These are phyloP conservation scores for Exophiala dermatitidis DNA, from an alignment of 2,329 filamentous ascomycete species.

Conservation along the genomic window DNA sequence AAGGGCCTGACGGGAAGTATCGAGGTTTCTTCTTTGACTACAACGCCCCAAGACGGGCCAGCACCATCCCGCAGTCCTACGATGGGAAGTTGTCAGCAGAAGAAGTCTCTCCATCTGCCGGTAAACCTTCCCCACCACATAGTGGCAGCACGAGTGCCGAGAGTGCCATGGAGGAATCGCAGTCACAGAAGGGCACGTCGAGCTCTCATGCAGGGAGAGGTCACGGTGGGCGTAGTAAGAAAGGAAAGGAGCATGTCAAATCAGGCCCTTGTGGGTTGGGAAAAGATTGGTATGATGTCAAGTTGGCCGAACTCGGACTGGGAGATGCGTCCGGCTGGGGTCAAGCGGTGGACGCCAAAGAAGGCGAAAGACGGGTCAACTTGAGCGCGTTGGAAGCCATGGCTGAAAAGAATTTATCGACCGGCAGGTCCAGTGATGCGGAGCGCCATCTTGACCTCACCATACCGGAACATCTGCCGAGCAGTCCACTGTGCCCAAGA, in stretches of 20 bases:
- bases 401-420: background rate
- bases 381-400: conserved; percentile 2
- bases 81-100: background rate
- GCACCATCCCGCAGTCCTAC: background rate
- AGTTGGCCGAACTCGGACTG: conserved; percentile 22
- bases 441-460: conserved; percentile 17
- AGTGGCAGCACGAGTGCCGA: background rate
- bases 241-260: conserved; percentile 3
- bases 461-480: conserved; percentile 27
- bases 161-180: background rate
- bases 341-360: conserved; percentile 7
- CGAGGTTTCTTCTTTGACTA: conserved; percentile 28
- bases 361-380: conserved; percentile 12
- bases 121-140: no score
- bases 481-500: conserved; percentile 27
- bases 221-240: conserved; percentile 3
- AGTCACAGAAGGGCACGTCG: background rate
- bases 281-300: conserved; percentile 25
- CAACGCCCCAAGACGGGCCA: conserved; percentile 16
- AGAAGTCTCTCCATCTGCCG: background rate
- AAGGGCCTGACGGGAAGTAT: conserved; percentile 15
- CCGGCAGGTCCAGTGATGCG: background rate
- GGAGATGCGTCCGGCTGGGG: conserved; percentile 4
- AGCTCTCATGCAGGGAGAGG: background rate
- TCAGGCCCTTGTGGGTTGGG: background rate